Evolutionary conservation across 1,284 basidiomycete genomes (phyloP), one percentile per base, ranked within the genome.

Genomic region (Marasmius fiardii): DNA sequence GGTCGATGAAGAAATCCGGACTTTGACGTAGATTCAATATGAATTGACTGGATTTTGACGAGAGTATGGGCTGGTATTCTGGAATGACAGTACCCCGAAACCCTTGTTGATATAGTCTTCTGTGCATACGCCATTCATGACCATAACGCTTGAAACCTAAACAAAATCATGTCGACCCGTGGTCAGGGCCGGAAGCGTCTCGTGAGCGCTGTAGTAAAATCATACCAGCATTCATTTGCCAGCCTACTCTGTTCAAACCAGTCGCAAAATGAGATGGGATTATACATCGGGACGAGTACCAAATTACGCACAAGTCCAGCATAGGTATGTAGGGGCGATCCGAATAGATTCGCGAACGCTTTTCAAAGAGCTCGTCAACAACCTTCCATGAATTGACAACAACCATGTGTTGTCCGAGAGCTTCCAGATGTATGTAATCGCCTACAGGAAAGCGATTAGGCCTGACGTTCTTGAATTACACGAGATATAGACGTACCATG

Each of bases 61-160:
- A 61, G 39, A 76, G 69, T n/a, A 69, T 60, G 2, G 69, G 64
- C 1, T 58, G 52, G 50, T 72, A 73, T 35, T 60, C 61, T 2
- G 59, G 53, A 33, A 60, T 50, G 0, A 62, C 63, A 4, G 63
- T 58, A 4, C 63, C 61, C 21, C 66, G 63, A 52, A 72, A 71
- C n/a, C 63, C 61, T 52, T 72, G 66, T 24, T 76, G 71, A 34
- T 73, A 70, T 33, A 74, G 60, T 48, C 65, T 66, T 24, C 75
- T 63, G 31, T 73, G 70, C 1, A 63, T 56, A 21, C 73, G 71
- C 78, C 78, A 81, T 48, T 58, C 59, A 4, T 73, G 65, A 2
- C 71, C 69, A 54, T 80, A 78, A 21, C 65, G 64, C 55, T 74
- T 60, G 14, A 77, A 64, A 28, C 43, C 43, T 0, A 61, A 63